Evolutionary conservation across 768 basidiomycete genomes (phyloP), one percentile per base, ranked within the genome.

Genomic region (Suillus brevipes): DNA sequence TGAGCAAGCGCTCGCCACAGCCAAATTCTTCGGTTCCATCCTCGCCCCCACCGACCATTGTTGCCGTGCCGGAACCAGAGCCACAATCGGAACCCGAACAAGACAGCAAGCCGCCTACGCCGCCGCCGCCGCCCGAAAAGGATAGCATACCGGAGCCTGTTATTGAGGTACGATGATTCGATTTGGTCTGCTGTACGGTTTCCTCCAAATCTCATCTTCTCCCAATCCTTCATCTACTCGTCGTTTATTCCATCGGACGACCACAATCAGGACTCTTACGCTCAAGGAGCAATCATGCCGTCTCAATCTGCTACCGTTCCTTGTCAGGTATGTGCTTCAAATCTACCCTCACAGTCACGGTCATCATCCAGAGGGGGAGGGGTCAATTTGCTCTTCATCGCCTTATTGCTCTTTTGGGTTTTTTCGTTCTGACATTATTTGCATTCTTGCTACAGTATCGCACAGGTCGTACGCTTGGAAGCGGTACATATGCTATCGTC

Each of bases 401-500:
- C 64, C 58, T 43, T 34, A 34, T 69, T 59, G 56, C 61, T 60
- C 62, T 65, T 58, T 59, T 63, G 31, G 10, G 34, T 59, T 31
- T 52, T 64, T 49, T 23, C n/a, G 4, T 60, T 52, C 57, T 59
- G 16, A 59, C 3, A n/a, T 53, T 20, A 31, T 38, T 49, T 34
- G 37, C 47, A 63, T 65, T 40, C 52, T 36, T 34, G 23, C 58
- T 63, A 49, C 70, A 93, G 92, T 94, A 94, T 72, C 90, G 91
- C 68, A 95, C 94, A 10, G 94, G 94, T 68, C 91, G 89, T 77
- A 92, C 90, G 6, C 87, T 91, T 47, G 93, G 92, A 31, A 95
- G 91, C 72, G 95, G 95, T 57, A 97, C 95, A 50, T 98, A 97
- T 73, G 94, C 94, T 66, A 94, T 95, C 75, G 94, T 95, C 57